A percentile compares a stretch with the other conserved stretches of the same genome.
phyloP scores from a whole-genome alignment of 2,329 filamentous ascomycete species.

The Fusarium armeniacum region DNA sequence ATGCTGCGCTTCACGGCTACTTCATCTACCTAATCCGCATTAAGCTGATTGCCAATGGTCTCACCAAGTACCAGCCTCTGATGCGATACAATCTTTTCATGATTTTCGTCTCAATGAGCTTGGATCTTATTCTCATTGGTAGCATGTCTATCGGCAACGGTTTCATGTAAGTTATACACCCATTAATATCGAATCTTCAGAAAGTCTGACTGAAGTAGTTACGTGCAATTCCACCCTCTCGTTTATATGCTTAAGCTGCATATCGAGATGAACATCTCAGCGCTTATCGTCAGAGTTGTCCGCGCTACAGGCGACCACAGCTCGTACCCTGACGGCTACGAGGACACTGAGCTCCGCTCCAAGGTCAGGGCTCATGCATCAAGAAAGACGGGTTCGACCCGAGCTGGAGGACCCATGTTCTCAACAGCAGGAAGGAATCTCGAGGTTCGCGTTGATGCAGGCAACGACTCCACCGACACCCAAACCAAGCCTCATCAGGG shows the following conservation, averaged over 20 bases:
- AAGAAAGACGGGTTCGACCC: constrained; percentile 1
- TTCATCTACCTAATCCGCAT: constrained; percentile 61
- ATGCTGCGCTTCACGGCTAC: constrained; percentile 53
- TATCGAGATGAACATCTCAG: constrained; percentile 48
- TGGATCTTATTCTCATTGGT: constrained; percentile 48
- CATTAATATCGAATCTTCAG: no score
- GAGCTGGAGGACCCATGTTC: constrained; percentile 8
- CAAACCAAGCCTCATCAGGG: constrained; percentile 9
- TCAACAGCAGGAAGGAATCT: constrained; percentile 27
- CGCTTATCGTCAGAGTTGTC: constrained; percentile 44
- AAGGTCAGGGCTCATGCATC: constrained; percentile 17
- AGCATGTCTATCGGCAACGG: constrained; percentile 46
- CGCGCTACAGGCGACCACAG: constrained; percentile 45
- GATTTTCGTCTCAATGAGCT: constrained; percentile 46
- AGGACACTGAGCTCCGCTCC: constrained; percentile 38
- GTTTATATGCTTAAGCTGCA: constrained; percentile 49
- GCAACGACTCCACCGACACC: neutral
- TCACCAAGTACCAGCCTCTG: constrained; percentile 63
- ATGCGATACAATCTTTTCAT: constrained; percentile 53
- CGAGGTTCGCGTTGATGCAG: constrained; percentile 31
- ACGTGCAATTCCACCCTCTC: constrained; percentile 47
- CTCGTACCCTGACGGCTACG: constrained; percentile 31
- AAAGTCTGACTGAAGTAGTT: constrained; percentile 18
- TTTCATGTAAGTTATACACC: constrained; percentile 35
- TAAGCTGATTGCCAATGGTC: constrained; percentile 56